Conservation (phyloP, 768 basidiomycete species). For the Pisolithus sp. region DNA sequence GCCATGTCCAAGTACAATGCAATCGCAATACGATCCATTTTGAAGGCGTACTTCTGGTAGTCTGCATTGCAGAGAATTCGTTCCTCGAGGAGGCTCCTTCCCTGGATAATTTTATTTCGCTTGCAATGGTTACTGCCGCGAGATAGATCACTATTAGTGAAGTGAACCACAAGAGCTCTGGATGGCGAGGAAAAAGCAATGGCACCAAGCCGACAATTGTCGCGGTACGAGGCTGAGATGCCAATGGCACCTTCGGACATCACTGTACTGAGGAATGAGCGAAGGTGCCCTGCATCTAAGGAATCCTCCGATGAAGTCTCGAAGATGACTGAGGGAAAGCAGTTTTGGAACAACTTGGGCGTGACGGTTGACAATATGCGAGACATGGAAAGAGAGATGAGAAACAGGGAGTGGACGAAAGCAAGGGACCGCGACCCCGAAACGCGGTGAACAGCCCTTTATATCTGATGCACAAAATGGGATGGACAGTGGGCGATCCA, state of each 20-base stretch:
- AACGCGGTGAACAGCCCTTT: not conserved
- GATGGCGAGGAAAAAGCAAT: constrained; percentile 37
- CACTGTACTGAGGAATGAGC: constrained; percentile 25
- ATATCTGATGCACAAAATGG: not conserved
- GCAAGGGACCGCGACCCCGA: not conserved
- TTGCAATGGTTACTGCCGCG: not conserved
- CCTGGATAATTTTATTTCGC: constrained; percentile 1
- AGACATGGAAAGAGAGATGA: no score
- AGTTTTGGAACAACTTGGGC: not conserved
- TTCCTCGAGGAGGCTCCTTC: constrained; percentile 23
- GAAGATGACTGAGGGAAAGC: constrained; percentile 23
- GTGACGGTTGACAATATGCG: no score
- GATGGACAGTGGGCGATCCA: no score
- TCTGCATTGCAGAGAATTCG: constrained; percentile 25
- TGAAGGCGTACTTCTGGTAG: constrained; percentile 34
- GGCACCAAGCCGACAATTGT: constrained; percentile 27
- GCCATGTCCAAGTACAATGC: constrained; percentile 36
- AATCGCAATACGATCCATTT: constrained; percentile 39
- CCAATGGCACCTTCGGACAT: constrained; percentile 26
- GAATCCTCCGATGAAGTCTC: constrained; percentile 15
- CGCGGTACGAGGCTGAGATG: constrained; percentile 37
- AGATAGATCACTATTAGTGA: constrained; percentile 6
- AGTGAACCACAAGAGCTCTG: constrained; percentile 30
- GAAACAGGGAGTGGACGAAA: no score
- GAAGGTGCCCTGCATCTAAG: constrained; percentile 11